Percentiles rank a stretch among this genome's conserved stretches.
Evolutionary conservation across 345 rosid species (phyloP).

Genomic region (Reutealis trisperma): DNA sequence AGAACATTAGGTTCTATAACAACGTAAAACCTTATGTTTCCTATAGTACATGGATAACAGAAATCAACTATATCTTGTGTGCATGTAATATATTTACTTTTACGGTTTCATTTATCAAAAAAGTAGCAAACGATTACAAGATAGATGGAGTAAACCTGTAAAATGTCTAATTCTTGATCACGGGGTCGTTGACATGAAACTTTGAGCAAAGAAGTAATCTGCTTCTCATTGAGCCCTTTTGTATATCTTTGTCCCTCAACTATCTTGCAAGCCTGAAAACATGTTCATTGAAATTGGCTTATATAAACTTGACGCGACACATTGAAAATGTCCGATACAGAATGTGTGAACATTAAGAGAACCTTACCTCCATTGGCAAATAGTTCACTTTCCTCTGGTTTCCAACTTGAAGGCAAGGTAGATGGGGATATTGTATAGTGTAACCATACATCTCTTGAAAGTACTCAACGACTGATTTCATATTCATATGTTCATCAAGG

Average conservation of each 20-base stretch:
- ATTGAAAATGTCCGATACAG: background rate
- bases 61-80: background rate
- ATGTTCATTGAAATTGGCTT: background rate
- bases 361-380: constrained; percentile 49
- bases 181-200: constrained; percentile 43
- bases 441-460: constrained; percentile 42
- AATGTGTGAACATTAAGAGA: background rate
- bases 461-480: constrained; percentile 47
- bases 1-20: too few relatives aligned
- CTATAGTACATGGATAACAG: background rate
- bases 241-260: constrained; percentile 47
- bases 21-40: background rate
- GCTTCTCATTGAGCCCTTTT: constrained; percentile 43
- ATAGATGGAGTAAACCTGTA: constrained; percentile 28
- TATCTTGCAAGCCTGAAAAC: constrained; percentile 43
- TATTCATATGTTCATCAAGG: constrained; percentile 41
- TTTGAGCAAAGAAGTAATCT: constrained; percentile 42
- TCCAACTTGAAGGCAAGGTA: constrained; percentile 50
- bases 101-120: background rate
- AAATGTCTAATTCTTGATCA: constrained; percentile 38
- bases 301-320: background rate
- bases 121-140: background rate
- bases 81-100: background rate
- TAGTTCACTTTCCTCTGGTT: constrained; percentile 37
- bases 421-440: constrained; percentile 33